Evolutionary conservation across 768 basidiomycete species (phyloP), one percentile per base, ranked within the genome.

Genomic region (Xerocomus spinulosus): DNA sequence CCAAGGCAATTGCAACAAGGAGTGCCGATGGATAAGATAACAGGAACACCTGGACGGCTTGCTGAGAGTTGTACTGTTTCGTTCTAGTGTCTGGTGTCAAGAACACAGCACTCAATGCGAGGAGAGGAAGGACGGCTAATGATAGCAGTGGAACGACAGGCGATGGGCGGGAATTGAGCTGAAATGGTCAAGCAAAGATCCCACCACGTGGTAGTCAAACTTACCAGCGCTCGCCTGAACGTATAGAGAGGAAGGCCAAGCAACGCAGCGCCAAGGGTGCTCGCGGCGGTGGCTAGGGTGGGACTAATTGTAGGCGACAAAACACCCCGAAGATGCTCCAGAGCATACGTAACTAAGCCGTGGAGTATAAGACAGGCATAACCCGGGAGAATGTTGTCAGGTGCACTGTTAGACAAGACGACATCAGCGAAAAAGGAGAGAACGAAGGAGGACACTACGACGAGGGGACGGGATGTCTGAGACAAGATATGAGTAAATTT

Each of bases 301-400:
- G 74, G 72, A 23, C 78, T 82, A 17, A 87, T 63, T 4, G 77
- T 76, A 18, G 82, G 79, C 4, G 78, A 74, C 21, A 88, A 63
- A 25, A 78, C 71, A 38, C 75, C 69, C 36, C 79, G 68, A 4
- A 84, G 81, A 53, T 86, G 80, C 39, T 87, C 82, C 35, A 84
- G 67, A 21, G 77, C 81, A 48, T 68, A 78, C 1, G 85, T 81
- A 3, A 79, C 70, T 18, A 85, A 55, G 3, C 78, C 80, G 59
- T 88, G 77, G 3, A 83, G 55, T 14, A 75, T 51, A 10, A 89
- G 63, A 3, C 85, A 87, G 7, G 75, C 76, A 67, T 91, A 89
- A 14, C 83, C 85, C 3, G 82, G 83, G 23, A 81, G 51, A 40
- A 73, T 70, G 32, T 30, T 53, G 75, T 56, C 46, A 68, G 73